Conservation (phyloP, 495 filamentous ascomycete genomes). For the Staphylotrichum longicolle region DNA sequence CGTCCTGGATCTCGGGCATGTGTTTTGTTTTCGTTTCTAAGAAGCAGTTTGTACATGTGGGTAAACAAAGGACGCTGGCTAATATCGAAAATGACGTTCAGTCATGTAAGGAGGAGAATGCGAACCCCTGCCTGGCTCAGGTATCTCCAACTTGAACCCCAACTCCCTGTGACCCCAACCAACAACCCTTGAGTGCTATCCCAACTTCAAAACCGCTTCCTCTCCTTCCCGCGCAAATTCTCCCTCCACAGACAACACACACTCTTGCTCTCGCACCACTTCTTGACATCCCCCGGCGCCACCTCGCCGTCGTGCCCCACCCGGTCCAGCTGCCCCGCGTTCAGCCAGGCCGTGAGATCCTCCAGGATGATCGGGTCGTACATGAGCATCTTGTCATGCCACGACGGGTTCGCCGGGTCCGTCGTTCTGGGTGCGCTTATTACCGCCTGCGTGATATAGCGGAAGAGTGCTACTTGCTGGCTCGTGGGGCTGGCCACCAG, state of each 20-base stretch:
- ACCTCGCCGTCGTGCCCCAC: slow-evolving; percentile 67
- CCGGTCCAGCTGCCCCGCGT: slow-evolving; percentile 61
- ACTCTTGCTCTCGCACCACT: slow-evolving; percentile 82
- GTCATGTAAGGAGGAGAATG: background rate
- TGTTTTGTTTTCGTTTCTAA: background rate
- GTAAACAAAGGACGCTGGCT: slow-evolving; percentile 4
- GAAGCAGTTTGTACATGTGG: background rate
- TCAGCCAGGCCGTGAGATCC: slow-evolving; percentile 81
- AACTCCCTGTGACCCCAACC: background rate
- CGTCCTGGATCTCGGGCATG: background rate
- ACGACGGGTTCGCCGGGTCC: slow-evolving; percentile 56
- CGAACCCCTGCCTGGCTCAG: no score
- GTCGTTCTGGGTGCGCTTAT: slow-evolving; percentile 49
- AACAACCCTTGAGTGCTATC: background rate
- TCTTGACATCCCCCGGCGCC: slow-evolving; percentile 56
- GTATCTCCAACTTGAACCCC: background rate
- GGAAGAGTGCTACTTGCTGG: slow-evolving; percentile 50
- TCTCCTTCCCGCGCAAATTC: slow-evolving; percentile 44
- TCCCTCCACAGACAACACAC: slow-evolving; percentile 67
- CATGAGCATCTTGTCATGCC: slow-evolving; percentile 89
- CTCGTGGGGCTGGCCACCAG: slow-evolving; percentile 35
- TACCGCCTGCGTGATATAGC: slow-evolving; percentile 65
- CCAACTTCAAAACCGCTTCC: slow-evolving; percentile 44
- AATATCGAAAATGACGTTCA: background rate
- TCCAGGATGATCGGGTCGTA: slow-evolving; percentile 91